Base-by-base conservation (phyloP, 192 early-diverging fungal genomes). In the Phlyctochytrium planicorne region DNA sequence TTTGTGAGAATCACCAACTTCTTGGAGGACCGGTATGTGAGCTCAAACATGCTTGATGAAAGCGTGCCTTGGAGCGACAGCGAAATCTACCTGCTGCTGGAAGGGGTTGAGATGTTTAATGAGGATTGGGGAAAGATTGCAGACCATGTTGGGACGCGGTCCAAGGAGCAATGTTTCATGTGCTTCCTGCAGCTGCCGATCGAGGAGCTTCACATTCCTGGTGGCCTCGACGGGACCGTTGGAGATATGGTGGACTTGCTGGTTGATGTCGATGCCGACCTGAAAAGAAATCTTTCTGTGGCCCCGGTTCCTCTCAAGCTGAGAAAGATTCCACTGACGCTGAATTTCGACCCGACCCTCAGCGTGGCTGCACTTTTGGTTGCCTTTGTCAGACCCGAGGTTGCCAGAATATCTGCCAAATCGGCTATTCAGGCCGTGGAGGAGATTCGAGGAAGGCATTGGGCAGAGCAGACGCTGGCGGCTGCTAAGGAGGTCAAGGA, bases 111-210 rank as follows among this genome's bases (percentile, higher is more conserved):
- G 71, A 81, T 93, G 81, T 96, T 84, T 79, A 91, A 96, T 53
- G 91, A 97, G 52, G 94, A 97, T 70, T 99, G 97, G 97, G 82
- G 86, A 62, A 84, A 87, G 47, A 87, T 99, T 35, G 87, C 95
- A 17, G 93, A 94, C 53, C 93, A 96, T 64, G 94, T 99, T 2
- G 94, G 93, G 0, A 94, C 93, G 14, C 80, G 90, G 33, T 90
- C 89, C 1, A 89, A 91, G 66, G 93, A 96, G 59, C 91, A 97
- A 69, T 99, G 97, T 66, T 86, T 99, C 30, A 74, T 91, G 34
- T 84, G 91, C 33, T 98, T 99, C 75, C 75, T 83, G 24, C 86
- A 93, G 72, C 73, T 97, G 63, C 96, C 96, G 3, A 93, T 98
- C 29, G 91, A 93, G 63, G 93, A 95, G 53, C 86, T 84, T 2